A percentile compares a stretch with the other conserved stretches of the same genome.
Evolutionary conservation across 108 stramenopile genomes (phyloP).

Genomic region (Cyclotella sp.): DNA sequence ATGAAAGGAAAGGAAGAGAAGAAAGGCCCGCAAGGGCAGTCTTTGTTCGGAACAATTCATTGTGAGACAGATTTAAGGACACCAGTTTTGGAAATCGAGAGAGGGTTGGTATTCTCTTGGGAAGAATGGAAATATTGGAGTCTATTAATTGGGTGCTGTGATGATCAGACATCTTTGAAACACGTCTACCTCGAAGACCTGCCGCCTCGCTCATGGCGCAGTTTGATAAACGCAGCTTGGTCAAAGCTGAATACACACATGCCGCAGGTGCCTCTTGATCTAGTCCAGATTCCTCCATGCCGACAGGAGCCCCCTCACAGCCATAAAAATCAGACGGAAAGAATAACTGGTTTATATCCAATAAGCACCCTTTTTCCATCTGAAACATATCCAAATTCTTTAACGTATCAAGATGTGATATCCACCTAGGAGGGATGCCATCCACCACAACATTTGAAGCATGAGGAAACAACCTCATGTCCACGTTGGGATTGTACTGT

Average conservation of each 20-base stretch:
- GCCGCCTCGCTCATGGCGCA: constrained; percentile 72
- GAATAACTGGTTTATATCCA: constrained; percentile 57
- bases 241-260: constrained; percentile 43
- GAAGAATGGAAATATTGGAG: not conserved
- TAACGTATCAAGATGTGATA: constrained; percentile 56
- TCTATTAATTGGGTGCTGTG: not conserved
- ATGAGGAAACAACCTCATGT: constrained; percentile 73
- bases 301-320: not conserved
- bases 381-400: constrained; percentile 66
- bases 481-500: constrained; percentile 56
- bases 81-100: constrained; percentile 56
- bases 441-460: constrained; percentile 71
- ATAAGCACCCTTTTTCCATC: constrained; percentile 63
- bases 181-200: constrained; percentile 45
- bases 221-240: constrained; percentile 64
- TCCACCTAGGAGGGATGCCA: constrained; percentile 71
- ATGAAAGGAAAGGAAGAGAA: constrained; percentile 49
- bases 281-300: constrained; percentile 5
- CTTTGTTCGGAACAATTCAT: constrained; percentile 63
- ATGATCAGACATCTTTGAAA: not conserved
- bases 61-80: constrained; percentile 71
- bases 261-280: not conserved
- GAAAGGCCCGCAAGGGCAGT: constrained; percentile 66
- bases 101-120: constrained; percentile 38
- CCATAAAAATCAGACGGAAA: constrained; percentile 37